phyloP scores from a whole-genome alignment of 1,139 yeast genomes.

The Hemisphaericaspora lyxosophila region DNA sequence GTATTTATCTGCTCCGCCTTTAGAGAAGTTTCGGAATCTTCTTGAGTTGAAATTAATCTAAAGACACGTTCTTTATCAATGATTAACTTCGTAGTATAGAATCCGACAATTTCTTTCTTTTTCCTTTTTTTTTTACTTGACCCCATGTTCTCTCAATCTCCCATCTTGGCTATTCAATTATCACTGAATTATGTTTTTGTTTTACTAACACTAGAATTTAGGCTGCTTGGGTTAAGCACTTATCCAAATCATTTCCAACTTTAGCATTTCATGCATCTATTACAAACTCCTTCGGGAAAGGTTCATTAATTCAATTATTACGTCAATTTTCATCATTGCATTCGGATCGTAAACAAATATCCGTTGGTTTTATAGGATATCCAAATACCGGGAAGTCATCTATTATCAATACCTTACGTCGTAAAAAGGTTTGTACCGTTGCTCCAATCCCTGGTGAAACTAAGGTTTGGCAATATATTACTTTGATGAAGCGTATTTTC shows the following conservation, averaged over 20 bases:
- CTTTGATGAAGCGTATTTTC: slow-evolving; percentile 92
- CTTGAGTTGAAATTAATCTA: slow-evolving; percentile 62
- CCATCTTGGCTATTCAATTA: slow-evolving; percentile 42
- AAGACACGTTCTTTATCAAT: slow-evolving; percentile 19
- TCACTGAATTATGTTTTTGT: slow-evolving; percentile 1
- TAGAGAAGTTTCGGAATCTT: slow-evolving; percentile 48
- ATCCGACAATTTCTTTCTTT: slow-evolving; percentile 48
- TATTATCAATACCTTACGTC: slow-evolving; percentile 87
- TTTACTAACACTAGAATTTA: slow-evolving; percentile 50
- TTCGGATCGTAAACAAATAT: slow-evolving; percentile 90
- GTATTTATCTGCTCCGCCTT: slow-evolving; percentile 41
- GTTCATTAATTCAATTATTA: slow-evolving; percentile 86
- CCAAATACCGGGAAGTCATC: slow-evolving; percentile 98
- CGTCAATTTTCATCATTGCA: slow-evolving; percentile 92
- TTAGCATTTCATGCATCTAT: slow-evolving; percentile 98
- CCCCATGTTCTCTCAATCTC: background rate
- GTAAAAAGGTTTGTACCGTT: slow-evolving; percentile 93
- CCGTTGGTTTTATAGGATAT: slow-evolving; percentile 96
- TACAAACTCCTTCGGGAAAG: slow-evolving; percentile 96
- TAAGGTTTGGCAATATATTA: slow-evolving; percentile 98
- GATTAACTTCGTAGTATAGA: slow-evolving; percentile 69
- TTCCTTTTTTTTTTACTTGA: too few species aligned
- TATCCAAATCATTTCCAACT: slow-evolving; percentile 90
- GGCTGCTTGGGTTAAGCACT: slow-evolving; percentile 99
- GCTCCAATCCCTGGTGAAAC: slow-evolving; percentile 99